Evolutionary conservation across 1,284 basidiomycete species (phyloP).

Genomic region (Irpex lacteus): DNA sequence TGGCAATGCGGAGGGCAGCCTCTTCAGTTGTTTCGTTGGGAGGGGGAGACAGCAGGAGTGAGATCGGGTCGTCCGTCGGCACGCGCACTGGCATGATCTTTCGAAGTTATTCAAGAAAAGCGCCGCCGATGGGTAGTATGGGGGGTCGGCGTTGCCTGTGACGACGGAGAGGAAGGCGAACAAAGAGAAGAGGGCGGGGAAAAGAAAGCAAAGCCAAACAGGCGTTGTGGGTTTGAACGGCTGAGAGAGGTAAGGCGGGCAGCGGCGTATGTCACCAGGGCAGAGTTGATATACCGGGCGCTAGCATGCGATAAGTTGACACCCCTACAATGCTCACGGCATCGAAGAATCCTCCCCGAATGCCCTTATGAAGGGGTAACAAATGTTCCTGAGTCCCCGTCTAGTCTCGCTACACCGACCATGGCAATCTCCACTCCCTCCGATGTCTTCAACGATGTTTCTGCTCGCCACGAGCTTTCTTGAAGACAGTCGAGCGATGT

Average conservation of each 20-base stretch:
- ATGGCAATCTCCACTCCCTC: too few relatives aligned
- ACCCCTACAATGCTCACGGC: background rate
- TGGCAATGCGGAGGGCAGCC: conserved; percentile 34
- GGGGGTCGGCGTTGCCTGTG: background rate
- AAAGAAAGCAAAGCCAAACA: background rate
- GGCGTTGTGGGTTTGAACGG: background rate
- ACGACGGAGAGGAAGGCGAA: background rate
- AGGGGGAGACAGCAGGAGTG: conserved; percentile 26
- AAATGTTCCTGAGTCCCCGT: background rate
- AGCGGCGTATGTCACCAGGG: background rate
- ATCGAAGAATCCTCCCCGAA: background rate
- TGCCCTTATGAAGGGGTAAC: background rate
- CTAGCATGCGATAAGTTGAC: background rate
- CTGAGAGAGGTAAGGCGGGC: background rate
- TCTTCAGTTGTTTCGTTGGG: conserved; percentile 24
- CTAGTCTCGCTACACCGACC: background rate
- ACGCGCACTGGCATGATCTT: conserved; percentile 5
- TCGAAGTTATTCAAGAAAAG: background rate
- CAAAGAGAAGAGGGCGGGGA: background rate
- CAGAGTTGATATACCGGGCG: conserved; percentile 1
- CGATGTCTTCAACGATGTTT: too few relatives aligned
- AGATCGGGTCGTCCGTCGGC: conserved; percentile 25
- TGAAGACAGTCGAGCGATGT: background rate
- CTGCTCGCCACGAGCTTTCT: too few relatives aligned
- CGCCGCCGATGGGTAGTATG: background rate